Percentiles rank a stretch among this genome's conserved stretches.
phyloP scores from a whole-genome alignment of 2,329 filamentous ascomycete species.

The Fusarium sacchari region DNA sequence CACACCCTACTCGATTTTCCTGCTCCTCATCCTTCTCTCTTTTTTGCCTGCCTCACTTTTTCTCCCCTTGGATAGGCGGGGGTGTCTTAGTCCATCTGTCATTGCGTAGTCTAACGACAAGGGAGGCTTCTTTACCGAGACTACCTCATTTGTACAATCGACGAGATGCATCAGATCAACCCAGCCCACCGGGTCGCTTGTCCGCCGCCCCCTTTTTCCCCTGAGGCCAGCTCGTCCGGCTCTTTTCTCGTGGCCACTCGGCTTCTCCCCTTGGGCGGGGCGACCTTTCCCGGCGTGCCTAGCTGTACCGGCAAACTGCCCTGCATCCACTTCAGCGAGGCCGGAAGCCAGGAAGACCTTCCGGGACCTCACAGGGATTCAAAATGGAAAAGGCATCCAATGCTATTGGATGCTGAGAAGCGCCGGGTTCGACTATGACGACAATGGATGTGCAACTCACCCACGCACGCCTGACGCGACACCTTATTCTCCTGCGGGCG shows the following conservation, averaged over 20 bases:
- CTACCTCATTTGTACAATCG: constrained; percentile 37
- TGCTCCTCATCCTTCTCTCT: constrained; percentile 2
- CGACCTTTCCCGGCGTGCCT: constrained; percentile 28
- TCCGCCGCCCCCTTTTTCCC: constrained; percentile 45
- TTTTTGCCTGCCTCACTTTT: constrained; percentile 23
- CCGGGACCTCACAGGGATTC: constrained; percentile 34
- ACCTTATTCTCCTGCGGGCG: constrained; percentile 17
- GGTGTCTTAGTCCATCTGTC: constrained; percentile 29
- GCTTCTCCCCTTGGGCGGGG: constrained; percentile 44
- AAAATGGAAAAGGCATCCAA: constrained; percentile 13
- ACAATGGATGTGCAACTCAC: constrained; percentile 37
- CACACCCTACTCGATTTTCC: constrained; percentile 24
- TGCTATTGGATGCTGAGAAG: constrained; percentile 35
- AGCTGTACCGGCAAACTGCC: constrained; percentile 37
- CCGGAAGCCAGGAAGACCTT: constrained; percentile 43
- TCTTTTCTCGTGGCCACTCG: constrained; percentile 38
- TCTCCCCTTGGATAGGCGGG: not conserved
- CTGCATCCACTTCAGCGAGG: constrained; percentile 29
- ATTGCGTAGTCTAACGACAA: constrained; percentile 33
- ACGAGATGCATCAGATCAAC: constrained; percentile 46
- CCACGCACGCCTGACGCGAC: constrained; percentile 41
- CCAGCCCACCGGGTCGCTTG: constrained; percentile 45
- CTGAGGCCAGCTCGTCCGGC: constrained; percentile 36
- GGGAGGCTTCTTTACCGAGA: constrained; percentile 28
- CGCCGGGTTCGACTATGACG: constrained; percentile 40